Base-by-base conservation (phyloP, 2,329 filamentous ascomycete species). In the Plectosphaerella cucumerina region DNA sequence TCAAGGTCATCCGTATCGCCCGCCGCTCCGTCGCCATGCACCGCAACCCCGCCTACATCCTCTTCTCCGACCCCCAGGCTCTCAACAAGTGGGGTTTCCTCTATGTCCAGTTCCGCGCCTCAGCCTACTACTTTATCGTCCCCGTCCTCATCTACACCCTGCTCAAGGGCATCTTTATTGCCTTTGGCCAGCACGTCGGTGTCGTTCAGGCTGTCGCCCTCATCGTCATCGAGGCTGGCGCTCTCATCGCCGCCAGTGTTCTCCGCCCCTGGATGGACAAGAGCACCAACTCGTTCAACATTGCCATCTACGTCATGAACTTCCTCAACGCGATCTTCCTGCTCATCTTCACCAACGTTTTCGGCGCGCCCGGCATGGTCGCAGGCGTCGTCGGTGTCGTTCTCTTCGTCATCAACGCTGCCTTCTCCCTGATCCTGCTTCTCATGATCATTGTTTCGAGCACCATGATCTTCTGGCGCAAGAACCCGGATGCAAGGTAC, bases 51-150 rank as follows among this genome's bases (percentile, higher is more conserved):
- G 93, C 92, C 21, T 97, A 97, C 71, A 96, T 97, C 60, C 84
- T 97, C 56, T 97, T 95, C 74, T 97, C 93, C 3, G 92, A 97
- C 63, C 91, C 92, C 15, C 82, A 89, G 55, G 86, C 89, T 51
- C 81, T 97, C 58, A 97, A 97, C 81, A 96, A 96, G 73, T 97
- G 93, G 93, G 93, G 93, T 20, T 97, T 97, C 76, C 81, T 97
- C 58, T 97, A 97, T 65, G 90, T 97, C 37, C 92, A 96, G 69
- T 97, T 96, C 79, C 89, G 93, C 63, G 93, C 93, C 44, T 94
- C 91, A 2, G 90, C 91, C 41, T 97, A 96, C 79, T 97, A 94
- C 76, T 97, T 94, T 70, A 90, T 97, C 61, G 81, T 95, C 35
- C 90, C 90, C 1, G 73, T 87, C 49, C 76, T 97, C 53, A 70